Evolutionary conservation across 179 eudicot genomes (phyloP).

Genomic region (Kewa caespitosa): DNA sequence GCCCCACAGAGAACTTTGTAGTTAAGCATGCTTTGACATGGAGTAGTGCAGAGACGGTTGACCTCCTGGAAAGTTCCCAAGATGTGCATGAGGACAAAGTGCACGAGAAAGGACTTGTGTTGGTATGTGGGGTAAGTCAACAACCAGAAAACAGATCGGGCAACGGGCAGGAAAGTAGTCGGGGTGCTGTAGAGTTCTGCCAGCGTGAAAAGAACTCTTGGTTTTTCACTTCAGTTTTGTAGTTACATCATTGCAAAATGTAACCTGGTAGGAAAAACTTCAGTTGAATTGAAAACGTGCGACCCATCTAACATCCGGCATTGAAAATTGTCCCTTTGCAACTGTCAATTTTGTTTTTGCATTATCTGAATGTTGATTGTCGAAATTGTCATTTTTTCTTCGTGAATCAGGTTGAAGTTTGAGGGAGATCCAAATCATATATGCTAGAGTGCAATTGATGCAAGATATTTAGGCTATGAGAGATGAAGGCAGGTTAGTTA

Average conservation of each 20-base stretch:
- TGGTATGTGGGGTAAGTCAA: no score
- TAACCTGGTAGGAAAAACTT: background rate
- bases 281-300: background rate
- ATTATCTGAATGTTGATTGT: background rate
- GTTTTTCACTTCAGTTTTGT: background rate
- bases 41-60: no score
- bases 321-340: background rate
- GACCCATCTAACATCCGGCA: background rate
- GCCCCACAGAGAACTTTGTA: no score
- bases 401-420: background rate
- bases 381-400: background rate
- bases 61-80: no score
- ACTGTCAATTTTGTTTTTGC: background rate
- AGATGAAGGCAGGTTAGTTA: background rate
- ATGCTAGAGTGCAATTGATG: background rate
- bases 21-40: no score
- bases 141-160: no score
- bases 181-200: no score
- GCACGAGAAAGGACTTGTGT: no score
- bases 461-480: background rate
- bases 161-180: no score
- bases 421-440: background rate
- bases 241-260: background rate
- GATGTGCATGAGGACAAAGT: no score
- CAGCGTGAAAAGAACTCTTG: background rate